Percentiles rank a stretch among this genome's conserved stretches.
Conservation (phyloP, 176 grass and related monocot species). For the Poa pratensis region DNA sequence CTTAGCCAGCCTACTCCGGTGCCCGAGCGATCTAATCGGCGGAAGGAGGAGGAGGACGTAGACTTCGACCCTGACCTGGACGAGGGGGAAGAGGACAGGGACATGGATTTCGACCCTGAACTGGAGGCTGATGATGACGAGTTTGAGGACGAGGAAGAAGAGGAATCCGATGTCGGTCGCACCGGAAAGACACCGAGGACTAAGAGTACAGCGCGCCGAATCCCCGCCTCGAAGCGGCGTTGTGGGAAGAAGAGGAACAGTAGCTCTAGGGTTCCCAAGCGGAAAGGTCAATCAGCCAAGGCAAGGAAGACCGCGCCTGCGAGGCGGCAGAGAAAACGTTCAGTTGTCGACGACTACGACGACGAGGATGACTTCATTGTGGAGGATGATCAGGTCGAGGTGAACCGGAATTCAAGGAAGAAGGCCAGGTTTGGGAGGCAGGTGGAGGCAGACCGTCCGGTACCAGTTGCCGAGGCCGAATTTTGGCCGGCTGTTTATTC, state of each 20-base stretch:
- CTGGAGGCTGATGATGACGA: constrained; percentile 42
- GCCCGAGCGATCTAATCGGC: constrained; percentile 39
- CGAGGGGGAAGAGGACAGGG: constrained; percentile 43
- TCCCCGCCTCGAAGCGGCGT: constrained; percentile 35
- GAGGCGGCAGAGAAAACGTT: constrained; percentile 30
- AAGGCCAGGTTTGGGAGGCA: constrained; percentile 46
- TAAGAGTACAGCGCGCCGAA: constrained; percentile 34
- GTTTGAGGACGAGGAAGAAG: constrained; percentile 64
- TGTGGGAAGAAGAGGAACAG: constrained; percentile 35
- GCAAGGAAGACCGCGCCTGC: constrained; percentile 9
- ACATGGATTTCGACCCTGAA: constrained; percentile 63
- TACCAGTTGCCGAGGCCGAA: constrained; percentile 32
- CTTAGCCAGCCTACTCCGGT: neutral
- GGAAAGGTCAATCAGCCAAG: constrained; percentile 43
- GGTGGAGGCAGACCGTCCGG: constrained; percentile 1
- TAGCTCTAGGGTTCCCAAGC: constrained; percentile 42
- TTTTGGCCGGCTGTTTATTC: constrained; percentile 46
- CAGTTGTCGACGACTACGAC: constrained; percentile 36
- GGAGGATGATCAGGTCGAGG: constrained; percentile 55
- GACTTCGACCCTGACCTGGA: constrained; percentile 66
- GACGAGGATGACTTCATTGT: constrained; percentile 77
- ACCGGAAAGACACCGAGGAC: constrained; percentile 36
- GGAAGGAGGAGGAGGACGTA: constrained; percentile 41
- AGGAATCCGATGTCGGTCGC: constrained; percentile 32
- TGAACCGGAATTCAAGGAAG: constrained; percentile 40